Evolutionary conservation across 805 yeast genomes (phyloP).

Genomic region (Myxozyma mucilagina): DNA sequence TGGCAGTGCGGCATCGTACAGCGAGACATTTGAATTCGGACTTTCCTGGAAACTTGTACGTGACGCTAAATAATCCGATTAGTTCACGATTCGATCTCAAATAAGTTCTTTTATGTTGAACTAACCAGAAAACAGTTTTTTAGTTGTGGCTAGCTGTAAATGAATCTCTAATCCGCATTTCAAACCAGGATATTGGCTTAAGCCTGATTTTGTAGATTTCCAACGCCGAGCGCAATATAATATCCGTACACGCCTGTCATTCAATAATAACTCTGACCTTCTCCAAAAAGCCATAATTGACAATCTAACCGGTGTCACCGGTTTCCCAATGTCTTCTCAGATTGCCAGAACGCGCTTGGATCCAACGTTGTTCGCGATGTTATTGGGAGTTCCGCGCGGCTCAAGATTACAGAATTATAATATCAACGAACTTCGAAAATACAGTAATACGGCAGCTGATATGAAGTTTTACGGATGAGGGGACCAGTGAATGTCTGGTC

Average conservation of each 20-base stretch:
- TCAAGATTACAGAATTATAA: background rate
- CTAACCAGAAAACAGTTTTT: slow-evolving; percentile 70
- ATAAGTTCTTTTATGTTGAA: background rate
- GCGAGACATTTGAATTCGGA: slow-evolving; percentile 74
- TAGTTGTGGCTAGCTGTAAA: slow-evolving; percentile 73
- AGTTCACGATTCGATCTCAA: slow-evolving; percentile 22
- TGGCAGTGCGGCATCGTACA: slow-evolving; percentile 82
- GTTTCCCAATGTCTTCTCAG: too few species aligned
- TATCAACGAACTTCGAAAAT: background rate
- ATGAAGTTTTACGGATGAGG: background rate
- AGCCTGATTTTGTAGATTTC: background rate
- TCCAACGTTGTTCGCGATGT: background rate
- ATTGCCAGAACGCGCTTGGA: too few species aligned
- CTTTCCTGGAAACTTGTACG: slow-evolving; percentile 41
- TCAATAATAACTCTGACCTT: background rate
- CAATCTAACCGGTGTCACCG: too few species aligned
- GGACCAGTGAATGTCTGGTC: background rate
- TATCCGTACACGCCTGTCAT: background rate
- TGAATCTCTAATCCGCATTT: slow-evolving; percentile 93
- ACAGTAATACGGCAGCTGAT: background rate
- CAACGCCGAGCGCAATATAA: background rate
- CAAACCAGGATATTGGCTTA: slow-evolving; percentile 38
- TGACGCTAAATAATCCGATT: slow-evolving; percentile 47
- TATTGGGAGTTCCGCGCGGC: background rate
- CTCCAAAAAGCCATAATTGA: background rate